Conservation (phyloP, 208 protist genomes). For the Acanthamoeba healyi region DNA sequence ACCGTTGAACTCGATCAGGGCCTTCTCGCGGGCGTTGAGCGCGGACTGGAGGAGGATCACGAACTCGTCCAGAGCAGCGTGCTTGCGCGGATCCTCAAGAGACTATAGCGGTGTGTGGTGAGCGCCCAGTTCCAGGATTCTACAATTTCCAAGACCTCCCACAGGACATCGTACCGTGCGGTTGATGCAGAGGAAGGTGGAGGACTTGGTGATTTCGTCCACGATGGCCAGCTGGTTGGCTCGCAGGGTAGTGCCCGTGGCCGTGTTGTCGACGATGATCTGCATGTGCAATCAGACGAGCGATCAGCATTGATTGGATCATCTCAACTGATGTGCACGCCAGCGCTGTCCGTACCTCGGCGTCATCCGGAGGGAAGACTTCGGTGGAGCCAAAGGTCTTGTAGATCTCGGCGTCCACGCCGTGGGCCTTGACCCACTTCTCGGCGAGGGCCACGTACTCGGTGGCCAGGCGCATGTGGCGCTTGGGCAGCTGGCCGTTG, state of each 20-base stretch:
- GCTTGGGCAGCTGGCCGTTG: constrained; percentile 73
- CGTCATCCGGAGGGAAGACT: constrained; percentile 78
- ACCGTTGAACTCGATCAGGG: constrained; percentile 73
- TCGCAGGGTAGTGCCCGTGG: constrained; percentile 76
- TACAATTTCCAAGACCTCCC: background rate
- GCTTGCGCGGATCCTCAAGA: constrained; percentile 47
- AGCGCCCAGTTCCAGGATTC: background rate
- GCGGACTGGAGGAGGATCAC: constrained; percentile 74
- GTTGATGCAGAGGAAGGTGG: constrained; percentile 71
- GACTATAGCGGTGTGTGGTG: background rate
- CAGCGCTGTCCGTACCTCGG: constrained; percentile 41
- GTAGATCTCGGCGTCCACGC: constrained; percentile 69
- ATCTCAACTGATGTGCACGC: no score
- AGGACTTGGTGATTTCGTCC: constrained; percentile 76
- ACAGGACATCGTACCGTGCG: background rate
- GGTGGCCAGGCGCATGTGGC: constrained; percentile 72
- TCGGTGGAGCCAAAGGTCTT: constrained; percentile 72
- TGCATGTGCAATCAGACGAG: background rate
- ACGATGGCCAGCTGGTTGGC: constrained; percentile 76
- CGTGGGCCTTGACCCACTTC: constrained; percentile 74
- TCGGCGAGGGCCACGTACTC: constrained; percentile 74
- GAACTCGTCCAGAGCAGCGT: constrained; percentile 62
- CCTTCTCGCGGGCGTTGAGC: constrained; percentile 64
- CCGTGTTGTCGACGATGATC: constrained; percentile 79
- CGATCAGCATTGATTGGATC: no score